Percentiles rank a stretch among this genome's conserved stretches.
Conservation (phyloP, 805 yeast genomes). For the Candida michaelii region DNA sequence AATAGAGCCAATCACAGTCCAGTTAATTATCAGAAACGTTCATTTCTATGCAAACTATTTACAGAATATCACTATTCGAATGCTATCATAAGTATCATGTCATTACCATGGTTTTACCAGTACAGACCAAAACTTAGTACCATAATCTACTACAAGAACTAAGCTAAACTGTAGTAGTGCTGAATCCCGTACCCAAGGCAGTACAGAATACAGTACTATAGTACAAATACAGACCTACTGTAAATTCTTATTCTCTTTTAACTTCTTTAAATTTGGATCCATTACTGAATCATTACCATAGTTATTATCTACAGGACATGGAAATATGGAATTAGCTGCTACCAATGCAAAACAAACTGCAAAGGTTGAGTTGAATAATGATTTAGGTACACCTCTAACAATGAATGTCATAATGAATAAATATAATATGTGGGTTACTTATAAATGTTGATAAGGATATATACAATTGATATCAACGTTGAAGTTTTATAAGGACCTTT, state of each 20-base stretch:
- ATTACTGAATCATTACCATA: conserved; percentile 42
- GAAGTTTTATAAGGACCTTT: too few relatives aligned
- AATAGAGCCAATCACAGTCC: neutral
- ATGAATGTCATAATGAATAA: conserved; percentile 11
- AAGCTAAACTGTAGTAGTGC: too few relatives aligned
- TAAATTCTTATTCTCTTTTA: conserved; percentile 1
- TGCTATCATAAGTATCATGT: neutral
- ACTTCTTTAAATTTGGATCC: conserved; percentile 29
- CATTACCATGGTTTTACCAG: too few relatives aligned
- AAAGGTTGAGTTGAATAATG: conserved; percentile 67
- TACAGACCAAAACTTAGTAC: neutral
- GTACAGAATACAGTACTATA: too few relatives aligned
- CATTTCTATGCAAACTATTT: neutral
- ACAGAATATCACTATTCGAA: neutral
- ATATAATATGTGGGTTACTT: neutral
- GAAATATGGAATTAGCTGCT: conserved; percentile 54
- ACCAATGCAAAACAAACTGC: conserved; percentile 60
- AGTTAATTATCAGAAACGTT: neutral
- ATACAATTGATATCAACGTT: neutral
- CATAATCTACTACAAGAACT: neutral
- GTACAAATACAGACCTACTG: neutral
- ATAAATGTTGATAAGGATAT: neutral
- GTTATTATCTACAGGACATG: conserved; percentile 44
- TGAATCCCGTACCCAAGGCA: too few relatives aligned
- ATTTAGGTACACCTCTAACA: conserved; percentile 17